phyloP scores from a whole-genome alignment of 768 basidiomycete species.

The Boletus vermiculosoides region DNA sequence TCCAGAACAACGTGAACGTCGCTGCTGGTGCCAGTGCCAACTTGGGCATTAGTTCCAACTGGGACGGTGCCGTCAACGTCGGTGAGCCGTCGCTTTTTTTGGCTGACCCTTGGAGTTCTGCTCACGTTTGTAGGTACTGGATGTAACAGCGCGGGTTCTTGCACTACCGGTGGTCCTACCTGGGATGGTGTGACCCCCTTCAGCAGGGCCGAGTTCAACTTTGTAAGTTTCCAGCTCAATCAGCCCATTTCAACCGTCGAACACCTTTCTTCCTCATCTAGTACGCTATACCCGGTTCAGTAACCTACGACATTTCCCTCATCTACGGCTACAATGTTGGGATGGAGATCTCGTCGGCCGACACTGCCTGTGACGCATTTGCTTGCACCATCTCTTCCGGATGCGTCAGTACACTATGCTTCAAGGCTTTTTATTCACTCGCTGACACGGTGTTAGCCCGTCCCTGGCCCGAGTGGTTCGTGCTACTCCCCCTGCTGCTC shows the following conservation, averaged over 20 bases:
- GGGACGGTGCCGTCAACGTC: slow-evolving; percentile 33
- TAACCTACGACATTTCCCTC: slow-evolving; percentile 35
- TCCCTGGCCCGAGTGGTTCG: slow-evolving; percentile 25
- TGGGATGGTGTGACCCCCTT: slow-evolving; percentile 33
- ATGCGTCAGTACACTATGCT: slow-evolving; percentile 23
- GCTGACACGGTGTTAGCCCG: slow-evolving; percentile 23
- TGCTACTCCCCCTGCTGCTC: slow-evolving; percentile 34
- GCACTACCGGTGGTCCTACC: slow-evolving; percentile 31
- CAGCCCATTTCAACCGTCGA: background rate
- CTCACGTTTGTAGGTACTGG: slow-evolving; percentile 28
- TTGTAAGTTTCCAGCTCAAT: slow-evolving; percentile 14
- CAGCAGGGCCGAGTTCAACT: slow-evolving; percentile 35
- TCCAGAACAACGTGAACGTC: slow-evolving; percentile 28
- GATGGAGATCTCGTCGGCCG: slow-evolving; percentile 33
- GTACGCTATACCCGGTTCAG: slow-evolving; percentile 25
- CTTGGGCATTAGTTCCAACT: slow-evolving; percentile 32
- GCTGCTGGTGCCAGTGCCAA: slow-evolving; percentile 24
- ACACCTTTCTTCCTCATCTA: background rate
- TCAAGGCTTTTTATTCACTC: background rate
- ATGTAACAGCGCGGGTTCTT: slow-evolving; percentile 23
- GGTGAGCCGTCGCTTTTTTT: slow-evolving; percentile 13
- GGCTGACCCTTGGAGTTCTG: no score
- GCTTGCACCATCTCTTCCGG: slow-evolving; percentile 33
- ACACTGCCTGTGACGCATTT: slow-evolving; percentile 26
- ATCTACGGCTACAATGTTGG: slow-evolving; percentile 36